Evolutionary conservation across 768 basidiomycete genomes (phyloP), one percentile per base, ranked within the genome.

Genomic region (Suillus bovinus): DNA sequence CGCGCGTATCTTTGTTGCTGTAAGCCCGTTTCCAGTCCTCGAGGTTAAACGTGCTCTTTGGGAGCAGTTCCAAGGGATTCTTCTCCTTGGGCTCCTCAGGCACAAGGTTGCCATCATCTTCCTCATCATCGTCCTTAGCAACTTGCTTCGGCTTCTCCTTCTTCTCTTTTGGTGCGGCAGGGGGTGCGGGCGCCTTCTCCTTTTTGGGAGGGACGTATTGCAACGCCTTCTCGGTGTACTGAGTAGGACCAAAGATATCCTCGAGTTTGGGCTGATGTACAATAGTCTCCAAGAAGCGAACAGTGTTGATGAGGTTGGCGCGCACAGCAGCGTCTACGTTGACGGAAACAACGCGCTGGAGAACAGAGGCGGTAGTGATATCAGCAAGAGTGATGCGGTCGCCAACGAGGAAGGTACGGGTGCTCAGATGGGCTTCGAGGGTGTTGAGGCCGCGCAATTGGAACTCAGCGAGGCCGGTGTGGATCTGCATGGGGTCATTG

Each of bases 1-100:
- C 93, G 60, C 91, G 88, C 42, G 96, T 98, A n/a, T 98, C 95
- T 76, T 90, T 88, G 89, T 98, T 99, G 70, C 95, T 97, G 83
- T 99, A 99, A 49, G 91, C 90, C 50, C 93, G 89, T 77, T 98
- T 98, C 94, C 94, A 97, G 78, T 98, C 94, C 76, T 96, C 91
- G 61, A 94, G 86, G 81, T 94, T 94, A 78, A 93, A 87, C 6
- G 84, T 79, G 13, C 91, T 90, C 78, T 93, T 96, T 68, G 94
- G 94, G 44, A 98, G 86, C 64, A 85, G 83, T 66, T 97, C 96
- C 58, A 96, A 87, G 31, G 96, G 96, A 84, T 97, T 96, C 86
- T 96, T 95, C 61, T 78, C 84, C 76, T 96, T 96, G 67, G 96
- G 93, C 77, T 91, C 94, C 56, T 84, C 86, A 27, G 89, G 87